These are phyloP conservation scores for Saturnispora diversa DNA, from an alignment of 805 yeast species.

Conservation along the genomic window DNA sequence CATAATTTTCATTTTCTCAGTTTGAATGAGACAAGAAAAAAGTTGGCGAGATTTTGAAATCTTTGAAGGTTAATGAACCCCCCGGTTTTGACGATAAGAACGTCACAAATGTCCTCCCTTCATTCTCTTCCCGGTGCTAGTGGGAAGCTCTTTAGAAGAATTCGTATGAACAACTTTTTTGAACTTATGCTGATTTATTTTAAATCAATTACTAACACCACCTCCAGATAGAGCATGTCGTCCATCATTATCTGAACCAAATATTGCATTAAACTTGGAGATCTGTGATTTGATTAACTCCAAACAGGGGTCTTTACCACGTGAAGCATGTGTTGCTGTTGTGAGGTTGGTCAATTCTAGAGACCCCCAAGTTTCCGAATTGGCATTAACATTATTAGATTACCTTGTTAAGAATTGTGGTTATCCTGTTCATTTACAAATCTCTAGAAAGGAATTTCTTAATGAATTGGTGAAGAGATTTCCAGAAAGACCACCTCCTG, in stretches of 20 bases:
- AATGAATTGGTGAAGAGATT: slow-evolving; percentile 88
- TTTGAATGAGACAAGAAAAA: no score
- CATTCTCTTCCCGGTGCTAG: slow-evolving; percentile 29
- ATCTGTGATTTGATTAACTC: slow-evolving; percentile 90
- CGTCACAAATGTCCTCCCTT: slow-evolving; percentile 24
- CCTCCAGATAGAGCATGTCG: slow-evolving; percentile 72
- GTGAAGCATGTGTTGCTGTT: slow-evolving; percentile 85
- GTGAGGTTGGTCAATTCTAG: slow-evolving; percentile 75
- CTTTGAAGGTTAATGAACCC: slow-evolving; percentile 1
- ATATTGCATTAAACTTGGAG: slow-evolving; percentile 78
- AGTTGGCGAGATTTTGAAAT: neutral
- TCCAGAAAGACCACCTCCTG: slow-evolving; percentile 89
- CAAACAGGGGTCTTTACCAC: slow-evolving; percentile 82
- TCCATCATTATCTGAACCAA: slow-evolving; percentile 76
- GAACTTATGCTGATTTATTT: no score
- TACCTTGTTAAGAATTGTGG: slow-evolving; percentile 96
- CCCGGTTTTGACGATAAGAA: slow-evolving; percentile 8
- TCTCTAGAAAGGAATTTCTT: slow-evolving; percentile 87
- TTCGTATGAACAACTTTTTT: no score
- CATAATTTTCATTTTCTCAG: no score
- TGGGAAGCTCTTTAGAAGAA: slow-evolving; percentile 32
- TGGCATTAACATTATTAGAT: slow-evolving; percentile 63
- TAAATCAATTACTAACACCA: slow-evolving; percentile 15
- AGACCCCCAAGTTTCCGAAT: slow-evolving; percentile 80
- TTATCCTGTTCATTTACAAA: slow-evolving; percentile 91